A percentile compares a stretch with the other conserved stretches of the same genome.
Conservation (phyloP, 2,329 filamentous ascomycete genomes). For the Amylocarpus encephaloides region DNA sequence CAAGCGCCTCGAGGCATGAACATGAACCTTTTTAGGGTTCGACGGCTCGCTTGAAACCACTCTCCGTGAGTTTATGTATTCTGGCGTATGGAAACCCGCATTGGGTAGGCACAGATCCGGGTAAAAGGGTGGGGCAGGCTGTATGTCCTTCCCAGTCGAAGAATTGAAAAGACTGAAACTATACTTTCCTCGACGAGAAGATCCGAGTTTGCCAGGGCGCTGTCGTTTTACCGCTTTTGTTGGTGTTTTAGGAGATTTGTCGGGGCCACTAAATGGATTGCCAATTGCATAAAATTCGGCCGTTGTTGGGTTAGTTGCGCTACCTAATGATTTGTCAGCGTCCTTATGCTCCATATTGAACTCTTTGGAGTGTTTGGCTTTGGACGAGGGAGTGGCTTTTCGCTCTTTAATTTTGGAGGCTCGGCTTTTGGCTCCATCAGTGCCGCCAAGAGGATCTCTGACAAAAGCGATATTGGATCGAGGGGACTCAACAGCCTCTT, state of each 20-base stretch:
- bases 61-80: neutral
- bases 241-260: neutral
- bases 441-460: neutral
- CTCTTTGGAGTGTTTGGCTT: neutral
- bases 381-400: neutral
- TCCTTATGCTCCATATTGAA: neutral
- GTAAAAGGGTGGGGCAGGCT: neutral
- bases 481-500: constrained; percentile 12
- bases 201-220: neutral
- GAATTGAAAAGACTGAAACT: neutral
- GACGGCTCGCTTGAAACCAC: neutral
- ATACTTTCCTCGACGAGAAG: neutral
- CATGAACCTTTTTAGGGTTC: neutral
- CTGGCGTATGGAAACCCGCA: neutral
- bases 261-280: neutral
- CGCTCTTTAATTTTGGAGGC: neutral
- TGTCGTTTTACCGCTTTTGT: neutral
- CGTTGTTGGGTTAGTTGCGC: no score
- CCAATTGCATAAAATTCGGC: constrained; percentile 11
- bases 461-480: neutral
- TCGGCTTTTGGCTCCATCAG: constrained; percentile 10
- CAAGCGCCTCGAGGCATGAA: neutral
- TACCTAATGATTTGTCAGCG: no score
- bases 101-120: neutral
- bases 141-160: neutral